A percentile compares a stretch with the other conserved stretches of the same genome.
These are phyloP conservation scores for Cryphonectria nitschkei DNA, from an alignment of 2,329 filamentous ascomycete species.

Conservation along the genomic window DNA sequence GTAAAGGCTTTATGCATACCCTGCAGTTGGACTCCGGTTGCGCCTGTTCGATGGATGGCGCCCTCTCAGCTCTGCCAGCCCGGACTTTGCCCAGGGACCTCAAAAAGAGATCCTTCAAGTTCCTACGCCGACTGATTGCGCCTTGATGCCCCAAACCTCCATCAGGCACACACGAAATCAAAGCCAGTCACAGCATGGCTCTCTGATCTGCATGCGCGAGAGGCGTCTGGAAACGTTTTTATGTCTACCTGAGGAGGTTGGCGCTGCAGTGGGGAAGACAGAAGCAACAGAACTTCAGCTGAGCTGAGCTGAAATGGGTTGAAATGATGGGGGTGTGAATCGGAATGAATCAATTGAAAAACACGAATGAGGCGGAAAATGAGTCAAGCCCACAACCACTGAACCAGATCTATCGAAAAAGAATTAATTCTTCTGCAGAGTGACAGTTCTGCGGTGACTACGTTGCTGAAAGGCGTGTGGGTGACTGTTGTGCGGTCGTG, in stretches of 20 bases:
- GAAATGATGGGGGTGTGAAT: not conserved
- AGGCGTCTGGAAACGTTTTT: constrained; percentile 21
- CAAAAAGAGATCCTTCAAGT: constrained; percentile 18
- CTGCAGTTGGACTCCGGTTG: constrained; percentile 20
- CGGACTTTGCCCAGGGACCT: constrained; percentile 15
- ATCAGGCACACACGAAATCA: constrained; percentile 26
- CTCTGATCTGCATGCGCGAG: constrained; percentile 15
- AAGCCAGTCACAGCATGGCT: constrained; percentile 28
- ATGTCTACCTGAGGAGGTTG: constrained; percentile 28
- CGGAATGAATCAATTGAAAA: constrained; percentile 23
- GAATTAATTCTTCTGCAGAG: constrained; percentile 10
- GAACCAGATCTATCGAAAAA: constrained; percentile 18
- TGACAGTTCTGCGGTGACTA: constrained; percentile 18
- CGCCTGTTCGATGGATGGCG: constrained; percentile 13
- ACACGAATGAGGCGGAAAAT: constrained; percentile 14
- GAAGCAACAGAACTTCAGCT: constrained; percentile 3
- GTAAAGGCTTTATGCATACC: constrained; percentile 29
- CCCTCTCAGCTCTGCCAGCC: not conserved
- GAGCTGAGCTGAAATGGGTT: constrained; percentile 12
- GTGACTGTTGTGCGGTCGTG: not conserved
- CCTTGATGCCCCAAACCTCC: constrained; percentile 28
- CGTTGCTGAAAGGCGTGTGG: constrained; percentile 14
- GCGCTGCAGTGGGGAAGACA: constrained; percentile 19
- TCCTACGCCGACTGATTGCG: constrained; percentile 27
- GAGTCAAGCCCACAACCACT: constrained; percentile 7